These are phyloP conservation scores for Puccinia coronata DNA, from an alignment of 1,284 basidiomycete species.

Conservation along the genomic window DNA sequence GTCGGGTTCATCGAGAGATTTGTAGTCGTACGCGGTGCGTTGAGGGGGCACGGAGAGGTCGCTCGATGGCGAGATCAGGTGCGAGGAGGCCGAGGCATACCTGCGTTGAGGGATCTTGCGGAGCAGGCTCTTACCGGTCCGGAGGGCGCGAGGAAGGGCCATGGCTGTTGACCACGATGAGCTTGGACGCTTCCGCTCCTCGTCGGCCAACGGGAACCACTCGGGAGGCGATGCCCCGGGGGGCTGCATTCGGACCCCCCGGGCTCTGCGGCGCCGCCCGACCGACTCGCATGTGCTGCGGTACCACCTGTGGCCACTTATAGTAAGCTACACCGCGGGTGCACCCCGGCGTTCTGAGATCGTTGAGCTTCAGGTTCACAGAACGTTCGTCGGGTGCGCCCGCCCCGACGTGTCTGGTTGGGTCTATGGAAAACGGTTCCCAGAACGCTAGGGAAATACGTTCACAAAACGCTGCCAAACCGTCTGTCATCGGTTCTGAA, in stretches of 20 bases:
- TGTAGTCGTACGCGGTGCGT: slow-evolving; percentile 18
- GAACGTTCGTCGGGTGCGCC: no score
- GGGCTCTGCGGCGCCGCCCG: no score
- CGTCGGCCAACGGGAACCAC: not conserved
- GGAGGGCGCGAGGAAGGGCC: not conserved
- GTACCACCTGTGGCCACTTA: no score
- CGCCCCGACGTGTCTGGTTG: no score
- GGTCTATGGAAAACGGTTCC: no score
- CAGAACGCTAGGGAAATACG: no score
- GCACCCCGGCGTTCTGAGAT: no score
- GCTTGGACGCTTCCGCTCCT: not conserved
- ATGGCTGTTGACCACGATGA: not conserved
- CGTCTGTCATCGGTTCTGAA: no score
- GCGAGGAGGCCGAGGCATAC: not conserved
- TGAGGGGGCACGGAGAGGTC: slow-evolving; percentile 12
- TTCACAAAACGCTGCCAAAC: no score
- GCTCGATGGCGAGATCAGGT: not conserved
- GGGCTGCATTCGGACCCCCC: not conserved
- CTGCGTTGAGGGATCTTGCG: not conserved
- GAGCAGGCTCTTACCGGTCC: not conserved
- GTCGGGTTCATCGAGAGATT: slow-evolving; percentile 2
- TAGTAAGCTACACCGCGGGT: no score
- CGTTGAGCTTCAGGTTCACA: no score
- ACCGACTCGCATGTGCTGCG: not conserved
- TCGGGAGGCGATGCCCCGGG: no score